A percentile compares a stretch with the other conserved stretches of the same genome.
These are phyloP conservation scores for Aspergillus japonicus DNA, from an alignment of 2,329 filamentous ascomycete genomes.

Conservation along the genomic window DNA sequence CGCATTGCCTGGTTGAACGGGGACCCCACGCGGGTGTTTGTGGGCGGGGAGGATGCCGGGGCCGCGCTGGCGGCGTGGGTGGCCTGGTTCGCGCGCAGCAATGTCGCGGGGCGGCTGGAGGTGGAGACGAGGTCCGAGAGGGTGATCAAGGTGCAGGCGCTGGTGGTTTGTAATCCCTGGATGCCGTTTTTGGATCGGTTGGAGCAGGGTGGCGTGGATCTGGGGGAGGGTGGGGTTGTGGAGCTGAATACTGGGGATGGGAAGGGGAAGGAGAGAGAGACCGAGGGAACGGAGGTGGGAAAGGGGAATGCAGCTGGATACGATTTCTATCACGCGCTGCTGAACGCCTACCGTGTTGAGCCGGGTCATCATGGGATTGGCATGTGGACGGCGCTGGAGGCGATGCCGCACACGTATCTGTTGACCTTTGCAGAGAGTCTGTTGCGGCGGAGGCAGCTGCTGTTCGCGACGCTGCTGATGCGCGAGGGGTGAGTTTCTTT, in stretches of 20 bases:
- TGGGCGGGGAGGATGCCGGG: constrained; percentile 54
- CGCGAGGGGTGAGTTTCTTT: not conserved
- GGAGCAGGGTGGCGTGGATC: constrained; percentile 2
- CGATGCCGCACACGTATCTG: not conserved
- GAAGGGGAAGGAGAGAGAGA: not conserved
- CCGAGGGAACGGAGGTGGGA: no score
- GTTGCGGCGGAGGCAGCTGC: not conserved
- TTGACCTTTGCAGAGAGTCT: not conserved
- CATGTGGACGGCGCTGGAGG: not conserved
- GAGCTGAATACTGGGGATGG: no score
- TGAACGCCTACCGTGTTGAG: not conserved
- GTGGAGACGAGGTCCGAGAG: constrained; percentile 32
- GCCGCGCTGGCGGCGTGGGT: constrained; percentile 47
- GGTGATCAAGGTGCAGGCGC: constrained; percentile 51
- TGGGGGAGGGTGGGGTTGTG: not conserved
- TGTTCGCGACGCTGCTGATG: not conserved
- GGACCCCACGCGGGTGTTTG: constrained; percentile 41
- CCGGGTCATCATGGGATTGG: not conserved
- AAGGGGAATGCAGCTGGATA: not conserved
- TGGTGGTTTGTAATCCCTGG: constrained; percentile 42
- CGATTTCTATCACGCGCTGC: not conserved
- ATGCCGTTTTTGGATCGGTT: constrained; percentile 36
- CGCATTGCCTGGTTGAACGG: constrained; percentile 39
- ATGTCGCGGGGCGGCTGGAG: constrained; percentile 25
- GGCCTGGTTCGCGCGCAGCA: constrained; percentile 41